Conservation (phyloP, 2,329 filamentous ascomycete species). For the Fusarium sororula region DNA sequence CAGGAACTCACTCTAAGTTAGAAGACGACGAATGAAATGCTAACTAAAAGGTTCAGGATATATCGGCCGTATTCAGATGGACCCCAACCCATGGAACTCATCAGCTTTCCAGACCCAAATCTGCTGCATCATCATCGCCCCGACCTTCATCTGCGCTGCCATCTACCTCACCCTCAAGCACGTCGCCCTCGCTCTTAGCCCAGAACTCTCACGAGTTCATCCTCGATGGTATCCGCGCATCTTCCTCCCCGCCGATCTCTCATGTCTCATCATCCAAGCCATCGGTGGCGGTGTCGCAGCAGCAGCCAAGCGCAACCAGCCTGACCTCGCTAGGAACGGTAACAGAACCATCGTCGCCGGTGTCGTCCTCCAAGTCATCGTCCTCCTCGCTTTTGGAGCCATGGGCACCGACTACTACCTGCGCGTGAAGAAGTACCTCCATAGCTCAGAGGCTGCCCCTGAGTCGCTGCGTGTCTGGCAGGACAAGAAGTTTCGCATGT, state of each 20-base stretch:
- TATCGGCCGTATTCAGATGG: slow-evolving; percentile 59
- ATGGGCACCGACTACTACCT: slow-evolving; percentile 57
- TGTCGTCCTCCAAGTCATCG: slow-evolving; percentile 62
- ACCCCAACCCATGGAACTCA: slow-evolving; percentile 63
- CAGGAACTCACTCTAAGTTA: neutral
- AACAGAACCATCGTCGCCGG: slow-evolving; percentile 64
- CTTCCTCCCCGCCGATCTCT: slow-evolving; percentile 68
- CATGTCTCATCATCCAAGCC: slow-evolving; percentile 67
- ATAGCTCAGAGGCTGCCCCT: slow-evolving; percentile 41
- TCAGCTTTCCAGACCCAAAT: slow-evolving; percentile 67
- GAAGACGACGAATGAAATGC: neutral
- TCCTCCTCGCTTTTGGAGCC: slow-evolving; percentile 57
- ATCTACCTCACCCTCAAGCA: slow-evolving; percentile 73
- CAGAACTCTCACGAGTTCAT: slow-evolving; percentile 60
- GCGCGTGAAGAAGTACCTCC: slow-evolving; percentile 53
- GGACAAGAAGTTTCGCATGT: slow-evolving; percentile 54
- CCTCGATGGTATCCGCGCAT: slow-evolving; percentile 63
- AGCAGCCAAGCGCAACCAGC: slow-evolving; percentile 53
- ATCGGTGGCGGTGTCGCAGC: slow-evolving; percentile 66
- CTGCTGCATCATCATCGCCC: slow-evolving; percentile 66
- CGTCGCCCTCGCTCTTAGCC: slow-evolving; percentile 59
- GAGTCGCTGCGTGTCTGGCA: slow-evolving; percentile 52
- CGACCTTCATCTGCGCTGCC: slow-evolving; percentile 68
- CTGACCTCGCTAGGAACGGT: slow-evolving; percentile 53
- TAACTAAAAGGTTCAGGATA: slow-evolving; percentile 55